Percentiles rank a stretch among this genome's conserved stretches.
These are phyloP conservation scores for Termitomyces sp. DNA, from an alignment of 1,284 basidiomycete species.

Conservation along the genomic window DNA sequence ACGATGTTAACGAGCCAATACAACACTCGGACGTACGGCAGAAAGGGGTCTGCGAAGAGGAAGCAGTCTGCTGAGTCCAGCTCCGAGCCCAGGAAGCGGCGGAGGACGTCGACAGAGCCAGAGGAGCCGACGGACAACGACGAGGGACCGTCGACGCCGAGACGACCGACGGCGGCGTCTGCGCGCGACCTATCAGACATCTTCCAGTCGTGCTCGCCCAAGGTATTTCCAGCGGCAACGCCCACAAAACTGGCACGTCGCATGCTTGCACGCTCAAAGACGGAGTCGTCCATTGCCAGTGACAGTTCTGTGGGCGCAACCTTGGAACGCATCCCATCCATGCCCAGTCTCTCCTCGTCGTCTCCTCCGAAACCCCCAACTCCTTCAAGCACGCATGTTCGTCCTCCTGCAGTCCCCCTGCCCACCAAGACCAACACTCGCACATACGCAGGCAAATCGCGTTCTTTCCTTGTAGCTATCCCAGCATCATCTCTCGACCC, in stretches of 20 bases:
- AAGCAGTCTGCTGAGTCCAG: constrained; percentile 18
- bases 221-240: constrained; percentile 22
- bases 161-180: constrained; percentile 4
- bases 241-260: constrained; percentile 40
- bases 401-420: constrained; percentile 22
- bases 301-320: constrained; percentile 22
- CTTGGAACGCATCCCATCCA: constrained; percentile 32
- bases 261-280: constrained; percentile 46
- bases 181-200: constrained; percentile 33
- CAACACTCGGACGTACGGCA: constrained; percentile 39
- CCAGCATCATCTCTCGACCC: constrained; percentile 28
- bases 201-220: constrained; percentile 30
- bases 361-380: constrained; percentile 17
- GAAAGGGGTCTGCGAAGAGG: constrained; percentile 29
- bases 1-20: constrained; percentile 13
- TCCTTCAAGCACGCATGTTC: constrained; percentile 11
- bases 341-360: constrained; percentile 28
- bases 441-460: constrained; percentile 70
- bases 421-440: constrained; percentile 31
- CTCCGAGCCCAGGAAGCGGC: constrained; percentile 24
- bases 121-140: constrained; percentile 14
- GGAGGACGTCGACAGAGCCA: constrained; percentile 22
- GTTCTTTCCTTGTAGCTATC: constrained; percentile 66
- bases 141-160: constrained; percentile 13
- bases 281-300: constrained; percentile 52